phyloP scores from a whole-genome alignment of 2,329 filamentous ascomycete genomes.

The Exophiala dermatitidis region DNA sequence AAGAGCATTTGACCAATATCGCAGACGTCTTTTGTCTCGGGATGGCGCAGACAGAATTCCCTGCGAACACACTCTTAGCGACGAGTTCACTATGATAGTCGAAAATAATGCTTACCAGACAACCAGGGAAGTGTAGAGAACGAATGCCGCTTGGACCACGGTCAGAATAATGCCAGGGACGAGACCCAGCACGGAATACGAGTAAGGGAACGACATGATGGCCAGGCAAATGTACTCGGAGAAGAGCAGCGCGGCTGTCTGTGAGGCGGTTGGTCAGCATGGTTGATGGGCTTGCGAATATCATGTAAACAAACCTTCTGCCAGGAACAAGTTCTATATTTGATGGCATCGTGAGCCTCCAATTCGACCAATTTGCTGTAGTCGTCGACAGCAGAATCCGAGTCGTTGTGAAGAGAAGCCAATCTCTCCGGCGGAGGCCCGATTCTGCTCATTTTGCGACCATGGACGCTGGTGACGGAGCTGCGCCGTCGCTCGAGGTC shows the following conservation, averaged over 20 bases:
- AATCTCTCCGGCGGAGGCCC: conserved; percentile 22
- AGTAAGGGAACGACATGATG: conserved; percentile 95
- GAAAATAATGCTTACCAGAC: conserved; percentile 45
- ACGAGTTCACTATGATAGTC: conserved; percentile 24
- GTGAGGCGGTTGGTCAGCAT: conserved; percentile 3
- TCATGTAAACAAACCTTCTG: conserved; percentile 55
- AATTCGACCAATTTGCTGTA: conserved; percentile 58
- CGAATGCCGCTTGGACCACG: conserved; percentile 65
- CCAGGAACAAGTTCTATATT: conserved; percentile 92
- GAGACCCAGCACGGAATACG: conserved; percentile 78
- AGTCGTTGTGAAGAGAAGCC: conserved; percentile 14
- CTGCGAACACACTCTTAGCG: conserved; percentile 37
- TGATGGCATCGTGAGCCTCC: conserved; percentile 71
- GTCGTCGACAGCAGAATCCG: conserved; percentile 35
- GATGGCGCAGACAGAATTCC: conserved; percentile 86
- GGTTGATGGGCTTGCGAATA: neutral
- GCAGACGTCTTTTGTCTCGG: conserved; percentile 85
- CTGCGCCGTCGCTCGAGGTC: conserved; percentile 16
- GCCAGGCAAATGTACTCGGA: conserved; percentile 90
- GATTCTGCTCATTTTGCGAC: conserved; percentile 26
- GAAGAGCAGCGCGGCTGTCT: conserved; percentile 83
- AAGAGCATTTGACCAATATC: conserved; percentile 95
- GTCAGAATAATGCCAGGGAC: conserved; percentile 83
- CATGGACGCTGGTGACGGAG: conserved; percentile 18
- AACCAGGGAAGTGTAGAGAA: conserved; percentile 73